Evolutionary conservation across 192 early-diverging fungal genomes (phyloP), one percentile per base, ranked within the genome.

Genomic region (Lobosporangium transversale): DNA sequence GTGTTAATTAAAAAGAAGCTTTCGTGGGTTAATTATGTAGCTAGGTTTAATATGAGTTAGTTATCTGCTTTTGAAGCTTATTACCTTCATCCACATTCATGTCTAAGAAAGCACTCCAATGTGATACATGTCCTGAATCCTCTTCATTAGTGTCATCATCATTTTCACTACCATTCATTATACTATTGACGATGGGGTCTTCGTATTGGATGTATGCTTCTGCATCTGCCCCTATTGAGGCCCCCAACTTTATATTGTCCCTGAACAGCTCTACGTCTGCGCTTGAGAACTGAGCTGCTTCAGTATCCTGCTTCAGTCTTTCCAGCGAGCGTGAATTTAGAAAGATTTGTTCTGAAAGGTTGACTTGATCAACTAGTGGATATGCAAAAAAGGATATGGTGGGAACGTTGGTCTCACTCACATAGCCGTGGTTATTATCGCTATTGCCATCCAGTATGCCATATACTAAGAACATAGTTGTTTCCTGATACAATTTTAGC

Each of bases 91-190:
- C 61, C 4, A 63, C n/a, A 5, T 71, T 61, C 20, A 58, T 60
- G 51, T 35, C 56, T 12, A 11, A 17, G n/a, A 14, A 20, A 26
- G 18, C 7, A 24, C 15, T 21, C 43, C 30, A 36, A 3, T 54
- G 31, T 15, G 45, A 71, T 2, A 15, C 37, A 15, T 62, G 43
- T 24, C 45, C 47, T 3, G 43, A 49, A 1, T 55, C 59, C 1
- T 62, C 27, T 15, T 54, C 62, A 15, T 36, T 14, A 7, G 33
- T 30, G 8, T 40, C 37, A 29, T 44, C 17, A n/a, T n/a, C n/a
- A n/a, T n/a, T n/a, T n/a, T n/a, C n/a, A n/a, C n/a, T n/a, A n/a
- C 70, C 70, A 24, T 74, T 74, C 70, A 74, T 58, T 17, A 74
- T 74, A 23, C 56, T 74, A n/a, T 74, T 50, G 20, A 65, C 62